Evolutionary conservation across 108 stramenopile genomes (phyloP).

Genomic region (Stephanodiscus minutulus): DNA sequence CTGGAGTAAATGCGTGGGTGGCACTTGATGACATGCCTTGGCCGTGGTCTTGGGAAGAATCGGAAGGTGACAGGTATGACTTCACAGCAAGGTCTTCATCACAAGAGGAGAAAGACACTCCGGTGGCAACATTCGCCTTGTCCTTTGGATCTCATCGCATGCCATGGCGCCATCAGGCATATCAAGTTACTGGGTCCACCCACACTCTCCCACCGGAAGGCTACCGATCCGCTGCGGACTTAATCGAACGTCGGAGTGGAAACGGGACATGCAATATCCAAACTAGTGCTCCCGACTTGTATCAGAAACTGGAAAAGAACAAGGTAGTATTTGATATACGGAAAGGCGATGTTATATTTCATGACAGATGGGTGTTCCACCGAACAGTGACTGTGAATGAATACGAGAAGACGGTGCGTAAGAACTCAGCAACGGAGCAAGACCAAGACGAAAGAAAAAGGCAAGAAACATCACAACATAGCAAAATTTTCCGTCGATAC

Average conservation of each 20-base stretch:
- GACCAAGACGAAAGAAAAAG: background rate
- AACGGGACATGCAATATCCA: conserved; percentile 17
- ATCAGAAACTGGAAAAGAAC: conserved; percentile 15
- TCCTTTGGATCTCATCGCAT: conserved; percentile 24
- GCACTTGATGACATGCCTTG: conserved; percentile 41
- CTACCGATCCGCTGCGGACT: background rate
- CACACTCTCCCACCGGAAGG: conserved; percentile 25
- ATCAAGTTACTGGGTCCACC: conserved; percentile 21
- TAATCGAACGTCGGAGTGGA: background rate
- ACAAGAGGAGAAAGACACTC: background rate
- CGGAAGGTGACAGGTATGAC: background rate
- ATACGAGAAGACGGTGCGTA: conserved; percentile 15
- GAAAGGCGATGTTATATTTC: conserved; percentile 38
- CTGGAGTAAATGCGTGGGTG: conserved; percentile 46
- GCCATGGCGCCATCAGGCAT: conserved; percentile 15
- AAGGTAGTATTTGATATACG: conserved; percentile 27
- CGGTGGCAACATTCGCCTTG: conserved; percentile 21
- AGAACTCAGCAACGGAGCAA: background rate
- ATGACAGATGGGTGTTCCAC: conserved; percentile 39
- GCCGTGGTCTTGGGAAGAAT: conserved; percentile 7
- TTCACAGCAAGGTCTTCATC: background rate
- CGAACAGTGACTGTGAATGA: conserved; percentile 26
- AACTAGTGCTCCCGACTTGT: conserved; percentile 12
- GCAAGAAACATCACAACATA: background rate
- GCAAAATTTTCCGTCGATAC: conserved; percentile 26